Evolutionary conservation across 495 filamentous ascomycete species (phyloP).

Genomic region (Letharia lupina): DNA sequence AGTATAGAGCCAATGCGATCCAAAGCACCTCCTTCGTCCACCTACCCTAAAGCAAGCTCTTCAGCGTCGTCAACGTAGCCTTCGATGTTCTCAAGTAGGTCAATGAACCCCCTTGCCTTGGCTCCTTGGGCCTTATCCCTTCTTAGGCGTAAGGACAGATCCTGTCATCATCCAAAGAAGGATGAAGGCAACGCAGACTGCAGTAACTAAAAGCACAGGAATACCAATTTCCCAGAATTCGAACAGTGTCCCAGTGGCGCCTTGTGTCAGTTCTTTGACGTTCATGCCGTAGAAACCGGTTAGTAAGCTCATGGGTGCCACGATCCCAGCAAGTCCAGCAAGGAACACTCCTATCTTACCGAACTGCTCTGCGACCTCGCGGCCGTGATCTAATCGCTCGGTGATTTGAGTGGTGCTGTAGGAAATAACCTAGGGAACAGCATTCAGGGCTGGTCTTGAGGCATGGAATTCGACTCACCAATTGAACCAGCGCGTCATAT

Average conservation of each 20-base stretch:
- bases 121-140: neutral
- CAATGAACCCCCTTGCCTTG: neutral
- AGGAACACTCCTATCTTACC: slow-evolving; percentile 17
- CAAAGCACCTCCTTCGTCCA: neutral
- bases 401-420: slow-evolving; percentile 12
- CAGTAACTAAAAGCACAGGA: slow-evolving; percentile 12
- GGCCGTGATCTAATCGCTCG: slow-evolving; percentile 8
- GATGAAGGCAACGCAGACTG: neutral
- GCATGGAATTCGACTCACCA: neutral
- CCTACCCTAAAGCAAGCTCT: neutral
- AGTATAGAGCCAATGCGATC: neutral
- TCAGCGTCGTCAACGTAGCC: neutral
- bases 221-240: slow-evolving; percentile 19
- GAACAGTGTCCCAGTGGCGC: slow-evolving; percentile 13
- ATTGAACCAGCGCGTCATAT: slow-evolving; percentile 17
- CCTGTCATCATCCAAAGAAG: slow-evolving; percentile 14
- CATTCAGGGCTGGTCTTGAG: neutral
- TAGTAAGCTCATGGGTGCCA: slow-evolving; percentile 16
- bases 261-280: slow-evolving; percentile 11
- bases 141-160: neutral
- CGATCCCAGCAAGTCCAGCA: slow-evolving; percentile 15
- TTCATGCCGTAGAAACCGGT: slow-evolving; percentile 23
- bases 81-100: neutral
- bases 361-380: slow-evolving; percentile 16
- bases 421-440: slow-evolving; percentile 3